Percentiles rank a stretch among this genome's conserved stretches.
Conservation (phyloP, 768 basidiomycete genomes). For the Naganishia onofrii region DNA sequence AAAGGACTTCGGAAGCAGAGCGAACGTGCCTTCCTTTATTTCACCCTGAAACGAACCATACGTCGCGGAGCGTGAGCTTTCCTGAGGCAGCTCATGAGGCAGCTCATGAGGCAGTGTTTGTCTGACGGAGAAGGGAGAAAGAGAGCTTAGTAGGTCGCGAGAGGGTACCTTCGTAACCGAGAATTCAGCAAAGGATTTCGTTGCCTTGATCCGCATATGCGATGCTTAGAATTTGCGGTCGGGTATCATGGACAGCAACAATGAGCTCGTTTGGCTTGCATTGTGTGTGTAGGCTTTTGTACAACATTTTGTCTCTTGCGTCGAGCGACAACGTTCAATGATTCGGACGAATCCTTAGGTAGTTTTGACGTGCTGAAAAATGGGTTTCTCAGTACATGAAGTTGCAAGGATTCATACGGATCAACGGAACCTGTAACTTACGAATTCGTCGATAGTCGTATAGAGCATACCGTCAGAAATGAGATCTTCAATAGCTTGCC, state of each 20-base stretch:
- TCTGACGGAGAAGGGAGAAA: not conserved
- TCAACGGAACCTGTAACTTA: slow-evolving; percentile 56
- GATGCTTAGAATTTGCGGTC: not conserved
- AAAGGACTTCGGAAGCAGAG: slow-evolving; percentile 3
- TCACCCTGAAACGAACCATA: slow-evolving; percentile 9
- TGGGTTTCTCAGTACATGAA: not conserved
- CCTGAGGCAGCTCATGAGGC: too few species aligned
- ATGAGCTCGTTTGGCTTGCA: not conserved
- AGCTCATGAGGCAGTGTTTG: not conserved
- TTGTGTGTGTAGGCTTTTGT: not conserved
- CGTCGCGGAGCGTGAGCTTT: too few species aligned
- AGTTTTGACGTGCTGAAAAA: slow-evolving; percentile 24
- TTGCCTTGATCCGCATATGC: not conserved
- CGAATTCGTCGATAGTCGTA: slow-evolving; percentile 69
- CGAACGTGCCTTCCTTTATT: slow-evolving; percentile 1
- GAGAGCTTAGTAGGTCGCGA: not conserved
- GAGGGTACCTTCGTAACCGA: not conserved
- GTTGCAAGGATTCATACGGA: too few species aligned
- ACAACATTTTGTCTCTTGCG: not conserved
- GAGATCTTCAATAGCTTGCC: slow-evolving; percentile 70
- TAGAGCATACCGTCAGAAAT: slow-evolving; percentile 78
- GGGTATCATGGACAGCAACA: not conserved
- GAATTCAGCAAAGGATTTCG: not conserved
- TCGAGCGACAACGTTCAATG: not conserved
- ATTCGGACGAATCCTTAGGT: not conserved